Conservation (phyloP, 2,329 filamentous ascomycete species). For the Xylaria sp. region DNA sequence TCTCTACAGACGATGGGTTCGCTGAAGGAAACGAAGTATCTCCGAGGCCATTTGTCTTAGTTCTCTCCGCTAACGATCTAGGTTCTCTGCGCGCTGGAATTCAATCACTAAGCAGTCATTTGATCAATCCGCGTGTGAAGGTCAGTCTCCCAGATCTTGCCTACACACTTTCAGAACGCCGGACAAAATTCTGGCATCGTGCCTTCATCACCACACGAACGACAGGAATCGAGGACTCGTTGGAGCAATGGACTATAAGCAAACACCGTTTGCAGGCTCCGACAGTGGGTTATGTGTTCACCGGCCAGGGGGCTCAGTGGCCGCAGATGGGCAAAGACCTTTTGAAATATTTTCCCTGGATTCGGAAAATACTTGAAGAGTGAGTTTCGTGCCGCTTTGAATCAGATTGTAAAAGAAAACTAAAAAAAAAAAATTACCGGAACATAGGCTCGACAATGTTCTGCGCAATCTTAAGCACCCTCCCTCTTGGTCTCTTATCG, state of each 20-base stretch:
- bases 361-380: constrained; percentile 24
- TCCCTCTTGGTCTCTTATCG: constrained; percentile 40
- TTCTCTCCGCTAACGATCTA: constrained; percentile 44
- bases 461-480: constrained; percentile 9
- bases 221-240: constrained; percentile 4
- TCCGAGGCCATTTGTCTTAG: constrained; percentile 20
- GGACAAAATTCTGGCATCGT: constrained; percentile 39
- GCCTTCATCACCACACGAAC: constrained; percentile 38
- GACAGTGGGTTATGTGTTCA: constrained; percentile 38
- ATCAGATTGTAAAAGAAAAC: not conserved
- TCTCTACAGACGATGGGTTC: not conserved
- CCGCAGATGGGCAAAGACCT: constrained; percentile 40
- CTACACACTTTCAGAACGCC: constrained; percentile 46
- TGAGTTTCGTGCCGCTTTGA: constrained; percentile 19
- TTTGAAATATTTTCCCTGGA: constrained; percentile 20
- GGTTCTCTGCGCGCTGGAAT: constrained; percentile 39
- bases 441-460: constrained; percentile 12
- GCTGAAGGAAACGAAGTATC: constrained; percentile 4
- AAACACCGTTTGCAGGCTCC: constrained; percentile 7
- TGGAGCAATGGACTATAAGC: not conserved
- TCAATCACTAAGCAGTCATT: constrained; percentile 39
- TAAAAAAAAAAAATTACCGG: not conserved
- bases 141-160: constrained; percentile 43
- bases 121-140: constrained; percentile 43
- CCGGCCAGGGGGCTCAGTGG: constrained; percentile 44